Percentiles rank a stretch among this genome's conserved stretches.
Evolutionary conservation across 768 basidiomycete genomes (phyloP).

Genomic region (Suillus spraguei): DNA sequence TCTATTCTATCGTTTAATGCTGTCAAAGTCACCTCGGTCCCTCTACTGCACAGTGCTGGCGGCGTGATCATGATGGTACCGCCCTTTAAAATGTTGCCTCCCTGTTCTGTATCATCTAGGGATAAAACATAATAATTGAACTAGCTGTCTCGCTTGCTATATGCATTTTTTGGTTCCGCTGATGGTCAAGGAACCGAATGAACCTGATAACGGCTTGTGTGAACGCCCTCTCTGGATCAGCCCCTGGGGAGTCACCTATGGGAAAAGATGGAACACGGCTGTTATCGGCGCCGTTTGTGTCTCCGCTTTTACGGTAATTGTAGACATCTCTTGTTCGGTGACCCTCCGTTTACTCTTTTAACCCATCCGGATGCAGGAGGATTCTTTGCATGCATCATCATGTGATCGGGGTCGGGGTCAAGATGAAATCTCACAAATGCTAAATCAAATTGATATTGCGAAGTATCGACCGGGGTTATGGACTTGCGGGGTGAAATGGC

Average conservation of each 20-base stretch:
- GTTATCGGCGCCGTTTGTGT: not conserved
- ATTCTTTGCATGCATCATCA: not conserved
- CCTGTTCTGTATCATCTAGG: not conserved
- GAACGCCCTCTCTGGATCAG: not conserved
- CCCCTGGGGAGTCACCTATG: not conserved
- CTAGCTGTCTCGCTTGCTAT: not conserved
- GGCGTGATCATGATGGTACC: not conserved
- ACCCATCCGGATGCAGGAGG: not conserved
- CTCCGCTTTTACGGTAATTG: not conserved
- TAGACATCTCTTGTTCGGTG: not conserved
- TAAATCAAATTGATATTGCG: not conserved
- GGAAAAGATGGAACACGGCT: not conserved
- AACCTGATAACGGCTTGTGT: not conserved
- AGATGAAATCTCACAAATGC: not conserved
- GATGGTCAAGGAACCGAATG: not conserved
- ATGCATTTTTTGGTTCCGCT: not conserved
- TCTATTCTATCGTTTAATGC: not conserved
- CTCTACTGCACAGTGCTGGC: not conserved
- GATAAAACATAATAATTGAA: not conserved
- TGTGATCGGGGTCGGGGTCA: not conserved
- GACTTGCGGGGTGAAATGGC: not conserved
- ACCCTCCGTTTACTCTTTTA: not conserved
- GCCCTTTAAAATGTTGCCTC: not conserved
- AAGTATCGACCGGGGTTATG: not conserved
- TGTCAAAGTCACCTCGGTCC: not conserved